These are phyloP conservation scores for Triglochin maritima DNA, from an alignment of 106 monocot genomes.

Conservation along the genomic window DNA sequence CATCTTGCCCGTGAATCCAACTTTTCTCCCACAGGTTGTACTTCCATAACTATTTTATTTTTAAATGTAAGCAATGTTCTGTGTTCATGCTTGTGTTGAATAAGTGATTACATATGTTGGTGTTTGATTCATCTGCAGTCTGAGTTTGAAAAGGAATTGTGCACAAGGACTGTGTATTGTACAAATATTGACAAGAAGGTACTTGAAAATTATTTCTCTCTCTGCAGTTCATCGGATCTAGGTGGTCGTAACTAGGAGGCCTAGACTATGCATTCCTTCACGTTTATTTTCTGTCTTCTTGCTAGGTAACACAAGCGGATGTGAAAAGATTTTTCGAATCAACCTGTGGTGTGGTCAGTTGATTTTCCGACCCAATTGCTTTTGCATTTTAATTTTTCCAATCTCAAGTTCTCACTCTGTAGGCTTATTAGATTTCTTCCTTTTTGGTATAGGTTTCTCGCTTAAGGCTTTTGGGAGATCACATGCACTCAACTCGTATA, in stretches of 20 bases:
- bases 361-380: background rate
- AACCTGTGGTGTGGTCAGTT: slow-evolving; percentile 38
- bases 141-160: slow-evolving; percentile 40
- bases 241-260: background rate
- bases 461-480: slow-evolving; percentile 48
- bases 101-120: background rate
- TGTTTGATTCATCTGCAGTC: slow-evolving; percentile 10
- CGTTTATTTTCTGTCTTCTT: background rate
- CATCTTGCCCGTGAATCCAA: slow-evolving; percentile 83
- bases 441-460: slow-evolving; percentile 33
- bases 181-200: slow-evolving; percentile 59
- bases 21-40: slow-evolving; percentile 66
- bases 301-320: slow-evolving; percentile 35
- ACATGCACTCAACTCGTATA: slow-evolving; percentile 52
- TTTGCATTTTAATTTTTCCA: background rate
- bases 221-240: no score
- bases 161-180: slow-evolving; percentile 42
- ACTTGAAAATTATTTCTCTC: background rate
- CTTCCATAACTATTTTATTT: background rate
- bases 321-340: slow-evolving; percentile 36
- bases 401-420: background rate
- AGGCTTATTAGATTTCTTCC: background rate
- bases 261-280: background rate
- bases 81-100: background rate
- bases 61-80: background rate